Base-by-base conservation (phyloP, 2,329 filamentous ascomycete genomes). In the Zymoseptoria tritici region DNA sequence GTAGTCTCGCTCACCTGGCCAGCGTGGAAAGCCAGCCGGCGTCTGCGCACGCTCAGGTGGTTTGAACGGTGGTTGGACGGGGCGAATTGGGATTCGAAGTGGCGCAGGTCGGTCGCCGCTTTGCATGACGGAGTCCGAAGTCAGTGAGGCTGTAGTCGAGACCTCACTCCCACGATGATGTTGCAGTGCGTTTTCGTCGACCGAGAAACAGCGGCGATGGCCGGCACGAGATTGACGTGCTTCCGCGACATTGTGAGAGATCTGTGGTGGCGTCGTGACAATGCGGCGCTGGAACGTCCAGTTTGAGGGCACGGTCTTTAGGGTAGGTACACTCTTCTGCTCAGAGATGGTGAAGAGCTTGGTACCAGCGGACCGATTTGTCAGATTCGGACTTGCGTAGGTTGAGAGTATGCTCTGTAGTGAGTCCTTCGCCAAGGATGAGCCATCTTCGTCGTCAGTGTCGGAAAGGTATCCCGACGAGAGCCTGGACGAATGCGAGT, bases 331-430 rank as follows among this genome's bases (percentile, higher is more conserved):
- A 13, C 77, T 79, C 60, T 67, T 70, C 55, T 74, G 75, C 65
- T 79, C 77, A 49, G 74, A 65, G 60, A 79, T 79, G 13, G 76
- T 77, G 26, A 73, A 74, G n/a, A 79, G 72, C 11, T 74, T 74
- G 42, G 68, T 73, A 57, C 72, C 73, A 63, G 73, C 71, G 42
- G 66, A 65, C 36, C 64, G 57, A 56, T 72, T 68, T 63, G 52
- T 52, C 49, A 58, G 50, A 26, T 57, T 58, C 20, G 54, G 52
- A 53, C 36, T 54, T 21, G 31, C 42, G 52, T 56, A 51, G 19
- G 36, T 46, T n/a, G 36, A 46, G 26, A 29, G 26, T 29, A 29
- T 29, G 26, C 26, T 29, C 26, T 29, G 26, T 29, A 29, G 26
- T 13, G 20, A n/a, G 13, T 21, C 20, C 24, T 52, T n/a, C 50